Evolutionary conservation across 306 rosid species (phyloP).

Genomic region (Canavalia ensiformis): DNA sequence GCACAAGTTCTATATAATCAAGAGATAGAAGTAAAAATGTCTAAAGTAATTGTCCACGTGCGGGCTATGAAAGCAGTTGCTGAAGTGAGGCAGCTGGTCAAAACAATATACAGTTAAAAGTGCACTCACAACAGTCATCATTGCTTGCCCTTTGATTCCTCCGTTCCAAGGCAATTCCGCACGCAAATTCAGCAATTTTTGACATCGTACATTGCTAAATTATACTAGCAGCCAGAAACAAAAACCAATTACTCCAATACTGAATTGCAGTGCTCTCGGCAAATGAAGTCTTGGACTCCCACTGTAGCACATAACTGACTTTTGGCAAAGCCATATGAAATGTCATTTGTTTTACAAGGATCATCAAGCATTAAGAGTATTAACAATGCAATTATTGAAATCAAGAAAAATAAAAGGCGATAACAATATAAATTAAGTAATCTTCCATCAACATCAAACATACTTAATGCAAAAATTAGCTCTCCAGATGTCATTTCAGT

Average conservation of each 20-base stretch:
- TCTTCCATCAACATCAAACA: neutral
- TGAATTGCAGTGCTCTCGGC: conserved; percentile 61
- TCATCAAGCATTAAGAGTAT: conserved; percentile 36
- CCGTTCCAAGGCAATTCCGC: conserved; percentile 50
- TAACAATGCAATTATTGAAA: conserved; percentile 22
- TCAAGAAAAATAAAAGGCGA: conserved; percentile 30
- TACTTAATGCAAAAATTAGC: conserved; percentile 50
- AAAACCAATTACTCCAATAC: conserved; percentile 51
- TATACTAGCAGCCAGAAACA: neutral
- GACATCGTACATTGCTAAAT: neutral
- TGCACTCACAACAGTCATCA: conserved; percentile 53
- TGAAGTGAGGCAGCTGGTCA: too few relatives aligned
- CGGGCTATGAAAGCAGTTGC: conserved; percentile 47
- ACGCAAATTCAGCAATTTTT: conserved; percentile 19
- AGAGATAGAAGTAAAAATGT: conserved; percentile 32
- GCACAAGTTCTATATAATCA: too few relatives aligned
- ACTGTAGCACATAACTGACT: conserved; percentile 52
- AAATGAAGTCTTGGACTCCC: conserved; percentile 57
- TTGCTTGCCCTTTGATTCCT: conserved; percentile 59
- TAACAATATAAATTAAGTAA: neutral
- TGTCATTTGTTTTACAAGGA: conserved; percentile 36
- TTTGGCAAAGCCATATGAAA: conserved; percentile 48
- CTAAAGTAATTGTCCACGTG: conserved; percentile 52
- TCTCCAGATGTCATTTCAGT: conserved; percentile 57
- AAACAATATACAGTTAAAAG: conserved; percentile 25